Evolutionary conservation across 2,329 filamentous ascomycete species (phyloP), one percentile per base, ranked within the genome.

Genomic region (Ophiostoma angusticollis): DNA sequence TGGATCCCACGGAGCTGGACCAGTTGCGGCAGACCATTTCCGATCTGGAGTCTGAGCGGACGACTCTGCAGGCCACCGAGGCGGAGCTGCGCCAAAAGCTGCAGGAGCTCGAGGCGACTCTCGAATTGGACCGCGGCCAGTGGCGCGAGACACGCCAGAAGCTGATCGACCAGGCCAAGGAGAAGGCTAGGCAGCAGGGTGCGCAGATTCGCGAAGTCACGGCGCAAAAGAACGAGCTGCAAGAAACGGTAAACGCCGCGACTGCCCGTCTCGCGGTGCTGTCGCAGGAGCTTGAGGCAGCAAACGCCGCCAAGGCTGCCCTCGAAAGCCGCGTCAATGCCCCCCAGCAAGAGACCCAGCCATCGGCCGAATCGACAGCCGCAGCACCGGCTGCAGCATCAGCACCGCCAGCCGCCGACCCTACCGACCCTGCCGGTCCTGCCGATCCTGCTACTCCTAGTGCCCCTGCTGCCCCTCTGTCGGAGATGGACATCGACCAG

Each of bases 1-100:
- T 93, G 37, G 91, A 98, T 54, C 89, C 91, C 31, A 84, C 84
- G 3, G 89, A 96, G 54, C 73, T 95, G 55, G 89, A 96, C 51
- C 78, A 81, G 43, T 70, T 98, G 42, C 94, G 91, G 63, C 76
- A 82, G 53, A 78, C 79, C 43, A 73, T 95, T 38, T 63, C 74
- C 6, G 63, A 62, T 2, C 61, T 87, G 9, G 70, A 84, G 54
- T 62, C 66, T 22, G 80, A 87, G 53, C 71, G 78, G 7, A 70
- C 81, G 47, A 50, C 64, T 3, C 57, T 75, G 32, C 71, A 66
- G 50, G 57, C 63, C 43, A 60, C 61, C 5, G 67, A 70, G 42
- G 54, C 63, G 27, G 62, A 68, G 9, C 58, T 79, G n/a, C 65
- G 68, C 45, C 61, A 65, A 18, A 70, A 68, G 54, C 53, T 78